phyloP scores from a whole-genome alignment of 768 basidiomycete genomes.

The Tulasnella sp. region DNA sequence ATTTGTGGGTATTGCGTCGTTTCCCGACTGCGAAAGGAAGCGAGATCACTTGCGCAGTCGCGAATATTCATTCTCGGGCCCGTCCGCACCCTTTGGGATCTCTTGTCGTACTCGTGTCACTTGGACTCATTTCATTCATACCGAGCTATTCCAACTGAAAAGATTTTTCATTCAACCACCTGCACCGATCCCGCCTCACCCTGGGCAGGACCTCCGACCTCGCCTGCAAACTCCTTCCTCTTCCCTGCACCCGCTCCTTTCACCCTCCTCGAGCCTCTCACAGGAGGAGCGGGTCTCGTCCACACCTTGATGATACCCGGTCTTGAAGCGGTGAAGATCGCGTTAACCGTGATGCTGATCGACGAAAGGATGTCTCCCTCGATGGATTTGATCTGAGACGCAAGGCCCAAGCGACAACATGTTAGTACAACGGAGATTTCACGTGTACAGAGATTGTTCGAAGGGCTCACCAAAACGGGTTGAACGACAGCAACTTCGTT shows the following conservation, averaged over 20 bases:
- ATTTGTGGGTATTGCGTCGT: no score
- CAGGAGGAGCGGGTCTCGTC: constrained; percentile 37
- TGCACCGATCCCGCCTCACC: neutral
- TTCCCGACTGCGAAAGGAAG: no score
- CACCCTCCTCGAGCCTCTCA: constrained; percentile 23
- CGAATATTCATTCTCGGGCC: no score
- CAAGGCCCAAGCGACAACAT: neutral
- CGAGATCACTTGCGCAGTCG: no score
- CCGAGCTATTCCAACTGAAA: no score
- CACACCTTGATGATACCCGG: constrained; percentile 77
- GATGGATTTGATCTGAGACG: constrained; percentile 67
- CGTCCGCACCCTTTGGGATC: no score
- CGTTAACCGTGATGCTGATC: constrained; percentile 72
- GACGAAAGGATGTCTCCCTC: constrained; percentile 75
- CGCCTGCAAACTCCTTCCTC: neutral
- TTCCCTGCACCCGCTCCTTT: neutral
- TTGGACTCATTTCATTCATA: neutral
- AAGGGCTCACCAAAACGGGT: constrained; percentile 67
- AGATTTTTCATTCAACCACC: neutral
- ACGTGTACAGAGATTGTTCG: no score
- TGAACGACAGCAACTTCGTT: constrained; percentile 89
- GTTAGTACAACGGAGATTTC: constrained; percentile 13
- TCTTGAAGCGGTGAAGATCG: constrained; percentile 74
- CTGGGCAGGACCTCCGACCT: neutral
- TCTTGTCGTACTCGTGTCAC: no score